Percentiles rank a stretch among this genome's conserved stretches.
phyloP scores from a whole-genome alignment of 225 moss, liverwort and hornwort species.

The Climacium dendroides region DNA sequence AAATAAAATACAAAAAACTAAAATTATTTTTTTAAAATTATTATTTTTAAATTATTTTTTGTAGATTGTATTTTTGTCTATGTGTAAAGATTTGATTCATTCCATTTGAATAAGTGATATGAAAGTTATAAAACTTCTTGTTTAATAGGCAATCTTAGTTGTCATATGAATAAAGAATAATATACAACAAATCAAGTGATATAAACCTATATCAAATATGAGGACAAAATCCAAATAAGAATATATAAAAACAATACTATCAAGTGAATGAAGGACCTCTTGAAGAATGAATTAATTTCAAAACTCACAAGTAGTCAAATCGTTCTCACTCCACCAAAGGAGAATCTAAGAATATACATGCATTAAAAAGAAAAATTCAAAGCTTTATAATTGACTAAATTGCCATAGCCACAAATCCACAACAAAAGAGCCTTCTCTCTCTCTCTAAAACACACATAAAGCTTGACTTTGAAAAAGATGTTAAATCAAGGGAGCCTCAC shows the following conservation, averaged over 20 bases:
- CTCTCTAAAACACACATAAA: neutral
- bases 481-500: too few relatives aligned
- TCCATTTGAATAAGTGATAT: neutral
- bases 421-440: neutral
- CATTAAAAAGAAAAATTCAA: neutral
- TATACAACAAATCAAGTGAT: neutral
- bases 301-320: neutral
- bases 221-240: neutral
- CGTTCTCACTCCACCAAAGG: accelerated
- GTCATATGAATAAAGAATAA: neutral
- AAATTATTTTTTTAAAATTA: neutral
- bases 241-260: neutral
- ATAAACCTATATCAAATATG: neutral
- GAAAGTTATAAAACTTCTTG: neutral
- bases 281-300: neutral
- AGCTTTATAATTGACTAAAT: neutral
- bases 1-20: neutral
- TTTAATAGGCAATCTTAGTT: neutral
- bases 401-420: neutral
- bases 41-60: too few relatives aligned
- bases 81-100: neutral
- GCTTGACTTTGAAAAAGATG: neutral
- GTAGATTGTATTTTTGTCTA: neutral
- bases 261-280: neutral
- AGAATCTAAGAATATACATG: neutral